These are phyloP conservation scores for Backusella luteola DNA, from an alignment of 192 early-diverging fungal genomes.

Conservation along the genomic window DNA sequence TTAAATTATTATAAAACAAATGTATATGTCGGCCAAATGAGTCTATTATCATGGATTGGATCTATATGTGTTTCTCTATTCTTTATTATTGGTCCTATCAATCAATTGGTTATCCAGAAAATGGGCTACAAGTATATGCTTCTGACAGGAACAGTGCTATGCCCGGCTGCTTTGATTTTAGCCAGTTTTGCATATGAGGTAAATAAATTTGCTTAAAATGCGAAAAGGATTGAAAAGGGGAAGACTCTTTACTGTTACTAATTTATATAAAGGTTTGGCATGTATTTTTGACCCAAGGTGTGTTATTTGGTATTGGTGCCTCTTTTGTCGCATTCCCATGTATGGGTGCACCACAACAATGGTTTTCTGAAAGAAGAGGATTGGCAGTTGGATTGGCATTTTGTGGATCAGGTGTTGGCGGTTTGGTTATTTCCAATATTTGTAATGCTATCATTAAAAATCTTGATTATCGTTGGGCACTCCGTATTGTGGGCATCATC, in stretches of 20 bases:
- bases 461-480: conserved; percentile 60
- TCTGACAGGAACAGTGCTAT: conserved; percentile 44
- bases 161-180: conserved; percentile 40
- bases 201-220: neutral
- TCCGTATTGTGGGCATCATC: conserved; percentile 59
- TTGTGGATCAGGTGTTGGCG: conserved; percentile 73
- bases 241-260: neutral
- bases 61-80: conserved; percentile 44
- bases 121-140: conserved; percentile 52
- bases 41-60: conserved; percentile 45
- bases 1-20: conserved; percentile 43
- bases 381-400: conserved; percentile 72
- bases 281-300: conserved; percentile 69
- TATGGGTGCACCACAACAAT: conserved; percentile 64
- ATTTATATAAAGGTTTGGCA: conserved; percentile 58
- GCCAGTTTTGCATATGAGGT: conserved; percentile 39
- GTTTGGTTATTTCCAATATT: conserved; percentile 60
- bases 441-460: conserved; percentile 57
- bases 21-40: conserved; percentile 38
- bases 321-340: conserved; percentile 65
- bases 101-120: conserved; percentile 31
- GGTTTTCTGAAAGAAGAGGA: conserved; percentile 63
- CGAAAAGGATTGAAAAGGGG: neutral
- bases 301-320: conserved; percentile 71
- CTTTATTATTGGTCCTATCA: conserved; percentile 41